Evolutionary conservation across 257 asterid genomes (phyloP).

Genomic region (Striga asiatica): DNA sequence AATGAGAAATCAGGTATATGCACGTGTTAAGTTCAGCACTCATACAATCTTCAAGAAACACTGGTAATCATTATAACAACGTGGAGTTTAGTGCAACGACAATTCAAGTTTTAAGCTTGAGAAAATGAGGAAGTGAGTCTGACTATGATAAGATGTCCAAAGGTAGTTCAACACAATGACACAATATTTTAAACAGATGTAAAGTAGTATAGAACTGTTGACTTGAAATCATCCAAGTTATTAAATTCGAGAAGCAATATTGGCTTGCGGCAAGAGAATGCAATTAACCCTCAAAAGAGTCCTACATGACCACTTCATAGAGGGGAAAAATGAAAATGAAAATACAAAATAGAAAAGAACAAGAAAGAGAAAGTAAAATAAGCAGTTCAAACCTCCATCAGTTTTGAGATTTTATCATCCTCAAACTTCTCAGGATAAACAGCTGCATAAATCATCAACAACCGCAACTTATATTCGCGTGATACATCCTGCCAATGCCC

Average conservation of each 20-base stretch:
- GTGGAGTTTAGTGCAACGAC: neutral
- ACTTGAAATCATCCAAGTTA: neutral
- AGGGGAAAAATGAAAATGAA: neutral
- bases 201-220: neutral
- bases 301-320: neutral
- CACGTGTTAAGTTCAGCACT: neutral
- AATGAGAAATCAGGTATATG: neutral
- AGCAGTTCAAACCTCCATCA: slow-evolving; percentile 74
- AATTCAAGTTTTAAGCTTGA: neutral
- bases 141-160: neutral
- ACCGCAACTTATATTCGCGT: slow-evolving; percentile 81
- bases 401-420: slow-evolving; percentile 70
- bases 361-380: neutral
- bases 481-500: slow-evolving; percentile 72
- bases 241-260: neutral
- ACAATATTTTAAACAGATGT: too few relatives aligned
- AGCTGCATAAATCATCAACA: slow-evolving; percentile 95
- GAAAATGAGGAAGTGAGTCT: neutral
- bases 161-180: too few relatives aligned
- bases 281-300: neutral
- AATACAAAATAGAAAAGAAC: neutral
- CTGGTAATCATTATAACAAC: neutral
- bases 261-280: neutral
- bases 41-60: neutral
- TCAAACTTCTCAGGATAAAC: slow-evolving; percentile 90